Base-by-base conservation (phyloP, 2,329 filamentous ascomycete species). In the Graphiopsis chlorocephala region DNA sequence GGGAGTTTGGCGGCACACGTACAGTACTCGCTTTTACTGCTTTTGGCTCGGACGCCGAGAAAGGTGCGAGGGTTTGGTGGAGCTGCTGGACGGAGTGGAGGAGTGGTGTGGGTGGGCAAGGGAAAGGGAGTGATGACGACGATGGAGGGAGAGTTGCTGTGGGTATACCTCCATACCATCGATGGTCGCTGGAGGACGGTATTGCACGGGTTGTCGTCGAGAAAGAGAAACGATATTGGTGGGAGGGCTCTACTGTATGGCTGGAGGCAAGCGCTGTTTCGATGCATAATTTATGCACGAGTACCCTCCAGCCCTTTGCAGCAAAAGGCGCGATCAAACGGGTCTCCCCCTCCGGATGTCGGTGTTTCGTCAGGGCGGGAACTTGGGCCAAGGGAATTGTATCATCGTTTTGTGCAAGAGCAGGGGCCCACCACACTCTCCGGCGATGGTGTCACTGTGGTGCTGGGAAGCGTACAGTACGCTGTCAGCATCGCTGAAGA, bases 381-480 rank as follows among this genome's bases (percentile, higher is more conserved):
- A 28, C n/a, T 53, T 53, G 17, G 26, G 50, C 50, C 17, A 29
- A 12, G 26, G 28, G 14, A 29, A 53, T 53, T 53, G 50, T 53
- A 50, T 53, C 50, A 28, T 45, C n/a, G n/a, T 53, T 10, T 53
- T 31, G 31, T 33, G 17, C 52, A 56, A 56, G 28, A 29, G 50
- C 50, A 55, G 33, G 50, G 50, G n/a, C 47, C 38, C 17, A 45
- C 15, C 47, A 26, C 26, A 15, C 26, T 50, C 5, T 15, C 17
- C 53, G 53, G 53, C 35, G 56, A 59, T 59, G 56, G 56, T 59
- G 56, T 48, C 56, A 59, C 38, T 26, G 26, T 17, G 17, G 38
- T 47, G 23, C 14, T 11, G 35, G 26, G 35, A n/a, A n/a, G 4
- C 15, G 33, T 11, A 17, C 15, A 38, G 38, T 6, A 45, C 12